Evolutionary conservation across 768 basidiomycete species (phyloP), one percentile per base, ranked within the genome.

Genomic region (Amanita polypyramis): DNA sequence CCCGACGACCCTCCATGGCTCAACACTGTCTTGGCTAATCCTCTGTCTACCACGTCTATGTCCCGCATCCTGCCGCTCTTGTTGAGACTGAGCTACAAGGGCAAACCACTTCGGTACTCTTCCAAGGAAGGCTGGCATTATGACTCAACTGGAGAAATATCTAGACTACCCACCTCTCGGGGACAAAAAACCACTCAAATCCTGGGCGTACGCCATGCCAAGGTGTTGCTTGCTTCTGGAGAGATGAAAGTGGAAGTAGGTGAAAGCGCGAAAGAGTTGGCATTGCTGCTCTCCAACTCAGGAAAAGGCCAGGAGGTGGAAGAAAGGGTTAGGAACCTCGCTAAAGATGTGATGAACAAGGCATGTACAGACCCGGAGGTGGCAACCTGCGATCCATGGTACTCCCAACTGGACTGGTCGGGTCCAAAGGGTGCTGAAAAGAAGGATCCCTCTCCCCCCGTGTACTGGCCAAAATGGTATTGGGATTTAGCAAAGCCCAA

Each of bases 391-490:
- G 76, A 85, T 55, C 70, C 72, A 20, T 88, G 78, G 76, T 60
- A 82, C 4, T 57, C 60, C 20, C 82, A 85, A 54, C 71, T 92
- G 6, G 78, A 89, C 50, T 91, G 87, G 89, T 57, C 57, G 9
- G 64, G 66, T 19, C 34, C 34, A 5, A 38, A 4, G 53, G 58
- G 33, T 68, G 66, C 40, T 43, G 56, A 0, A 70, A 68, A 46
- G 19, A 39, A 41, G 10, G 10, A 5, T 60, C 76, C 74, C 54
- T 66, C 67, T 3, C 72, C 72, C 9, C 66, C 73, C 0, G 73
- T 81, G 0, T 47, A 70, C n/a, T 97, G 94, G 92, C 95, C 94
- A 1, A 87, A 89, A 60, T 98, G 96, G 96, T 99, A 89, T 59
- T 92, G 85, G 87, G 93, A 97, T 20, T 76, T 90, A 2, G 70